A percentile compares a stretch with the other conserved stretches of the same genome.
phyloP scores from a whole-genome alignment of 2,329 filamentous ascomycete species.

The Capronia coronata region DNA sequence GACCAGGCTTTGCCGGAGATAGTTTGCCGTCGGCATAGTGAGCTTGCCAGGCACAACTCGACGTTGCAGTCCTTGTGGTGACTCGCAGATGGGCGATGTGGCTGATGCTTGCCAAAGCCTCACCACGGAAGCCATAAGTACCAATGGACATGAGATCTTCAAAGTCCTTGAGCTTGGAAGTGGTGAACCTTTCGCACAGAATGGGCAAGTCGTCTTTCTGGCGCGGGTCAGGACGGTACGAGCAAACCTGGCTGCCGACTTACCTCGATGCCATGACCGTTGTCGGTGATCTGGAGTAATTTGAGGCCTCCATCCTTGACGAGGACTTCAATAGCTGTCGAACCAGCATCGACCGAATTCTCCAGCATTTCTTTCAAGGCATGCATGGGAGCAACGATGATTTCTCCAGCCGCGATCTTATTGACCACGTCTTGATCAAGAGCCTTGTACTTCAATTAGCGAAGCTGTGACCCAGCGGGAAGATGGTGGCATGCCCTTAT shows the following conservation, averaged over 20 bases:
- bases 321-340: conserved; percentile 80
- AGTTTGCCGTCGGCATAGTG: conserved; percentile 80
- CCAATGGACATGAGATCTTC: conserved; percentile 85
- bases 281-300: conserved; percentile 92
- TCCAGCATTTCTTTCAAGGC: conserved; percentile 95
- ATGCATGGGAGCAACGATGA: conserved; percentile 94
- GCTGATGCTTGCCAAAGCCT: conserved; percentile 94
- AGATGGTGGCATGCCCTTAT: conserved; percentile 39
- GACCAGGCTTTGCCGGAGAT: conserved; percentile 76
- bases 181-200: conserved; percentile 92
- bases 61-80: conserved; percentile 86
- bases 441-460: conserved; percentile 49
- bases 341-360: conserved; percentile 94
- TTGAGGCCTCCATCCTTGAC: conserved; percentile 95
- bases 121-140: conserved; percentile 96
- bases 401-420: conserved; percentile 96
- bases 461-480: conserved; percentile 32
- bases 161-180: conserved; percentile 88
- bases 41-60: conserved; percentile 82
- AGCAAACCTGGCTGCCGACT: conserved; percentile 30
- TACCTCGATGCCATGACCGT: conserved; percentile 91
- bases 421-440: conserved; percentile 91
- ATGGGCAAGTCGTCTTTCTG: conserved; percentile 87
- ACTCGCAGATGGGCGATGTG: conserved; percentile 95
- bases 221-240: conserved; percentile 14